phyloP scores from a whole-genome alignment of 2,329 filamentous ascomycete species.

The Cercospora sp. region DNA sequence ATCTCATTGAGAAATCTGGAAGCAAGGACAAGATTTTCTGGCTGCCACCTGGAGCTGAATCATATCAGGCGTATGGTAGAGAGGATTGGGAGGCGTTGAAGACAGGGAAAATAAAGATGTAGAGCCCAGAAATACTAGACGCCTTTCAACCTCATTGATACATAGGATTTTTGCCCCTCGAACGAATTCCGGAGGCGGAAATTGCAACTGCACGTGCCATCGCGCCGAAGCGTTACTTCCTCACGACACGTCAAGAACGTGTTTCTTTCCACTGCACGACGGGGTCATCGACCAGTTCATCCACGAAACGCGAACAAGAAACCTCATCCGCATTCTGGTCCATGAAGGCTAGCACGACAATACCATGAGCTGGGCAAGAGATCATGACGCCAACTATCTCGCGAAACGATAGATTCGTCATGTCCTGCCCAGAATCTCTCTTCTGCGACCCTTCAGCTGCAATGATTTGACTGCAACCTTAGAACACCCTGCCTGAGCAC shows the following conservation, averaged over 20 bases:
- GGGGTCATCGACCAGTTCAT: background rate
- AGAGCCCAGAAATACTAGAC: background rate
- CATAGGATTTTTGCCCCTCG: no score
- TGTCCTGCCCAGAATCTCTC: background rate
- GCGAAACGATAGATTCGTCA: background rate
- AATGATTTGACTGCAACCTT: background rate
- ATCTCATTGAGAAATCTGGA: conserved; percentile 50
- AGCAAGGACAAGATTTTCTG: conserved; percentile 60
- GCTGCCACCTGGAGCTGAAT: conserved; percentile 58
- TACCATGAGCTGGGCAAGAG: background rate
- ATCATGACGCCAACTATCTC: background rate
- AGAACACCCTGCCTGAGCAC: background rate
- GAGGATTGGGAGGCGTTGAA: conserved; percentile 69
- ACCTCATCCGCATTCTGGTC: background rate
- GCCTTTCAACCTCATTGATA: background rate
- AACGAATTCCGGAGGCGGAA: background rate
- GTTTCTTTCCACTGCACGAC: background rate
- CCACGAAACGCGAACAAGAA: background rate
- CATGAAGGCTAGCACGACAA: background rate
- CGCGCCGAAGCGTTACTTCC: background rate
- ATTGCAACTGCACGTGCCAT: background rate
- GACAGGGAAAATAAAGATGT: conserved; percentile 68
- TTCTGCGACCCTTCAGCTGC: background rate
- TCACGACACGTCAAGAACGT: background rate
- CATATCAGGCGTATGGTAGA: conserved; percentile 66